These are phyloP conservation scores for Dendryphion nanum DNA, from an alignment of 2,329 filamentous ascomycete species.

Conservation along the genomic window DNA sequence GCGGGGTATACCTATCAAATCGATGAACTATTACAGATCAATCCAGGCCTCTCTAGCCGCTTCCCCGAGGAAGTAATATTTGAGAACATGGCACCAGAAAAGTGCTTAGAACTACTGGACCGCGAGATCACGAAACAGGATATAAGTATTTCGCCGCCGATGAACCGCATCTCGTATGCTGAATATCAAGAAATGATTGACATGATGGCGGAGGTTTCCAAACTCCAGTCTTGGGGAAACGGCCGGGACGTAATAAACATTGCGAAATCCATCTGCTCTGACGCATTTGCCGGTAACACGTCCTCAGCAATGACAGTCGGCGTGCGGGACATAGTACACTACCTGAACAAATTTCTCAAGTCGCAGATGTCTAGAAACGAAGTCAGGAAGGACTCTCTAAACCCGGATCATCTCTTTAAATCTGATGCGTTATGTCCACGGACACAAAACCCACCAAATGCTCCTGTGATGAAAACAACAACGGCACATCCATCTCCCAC, in stretches of 20 bases:
- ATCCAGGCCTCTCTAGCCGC: slow-evolving; percentile 59
- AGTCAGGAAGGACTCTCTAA: no score
- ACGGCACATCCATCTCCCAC: no score
- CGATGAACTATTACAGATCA: slow-evolving; percentile 56
- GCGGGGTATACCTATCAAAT: slow-evolving; percentile 66
- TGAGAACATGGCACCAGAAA: slow-evolving; percentile 23
- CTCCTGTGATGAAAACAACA: no score
- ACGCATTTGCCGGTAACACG: neutral
- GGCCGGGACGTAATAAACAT: slow-evolving; percentile 61
- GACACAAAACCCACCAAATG: no score
- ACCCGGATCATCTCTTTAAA: no score
- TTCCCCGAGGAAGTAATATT: slow-evolving; percentile 63
- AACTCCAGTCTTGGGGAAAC: slow-evolving; percentile 58
- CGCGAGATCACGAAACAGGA: neutral
- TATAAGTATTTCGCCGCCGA: slow-evolving; percentile 5
- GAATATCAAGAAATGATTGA: slow-evolving; percentile 39
- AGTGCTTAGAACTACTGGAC: slow-evolving; percentile 12
- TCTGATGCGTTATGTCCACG: no score
- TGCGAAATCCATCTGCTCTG: slow-evolving; percentile 50
- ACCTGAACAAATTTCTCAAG: no score
- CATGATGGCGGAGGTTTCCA: no score
- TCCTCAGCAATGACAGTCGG: no score
- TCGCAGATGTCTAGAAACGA: no score
- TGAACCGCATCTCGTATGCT: slow-evolving; percentile 18
- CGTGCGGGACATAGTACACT: no score